phyloP scores from a whole-genome alignment of 805 yeast species.

The Myxozyma melibiosi region DNA sequence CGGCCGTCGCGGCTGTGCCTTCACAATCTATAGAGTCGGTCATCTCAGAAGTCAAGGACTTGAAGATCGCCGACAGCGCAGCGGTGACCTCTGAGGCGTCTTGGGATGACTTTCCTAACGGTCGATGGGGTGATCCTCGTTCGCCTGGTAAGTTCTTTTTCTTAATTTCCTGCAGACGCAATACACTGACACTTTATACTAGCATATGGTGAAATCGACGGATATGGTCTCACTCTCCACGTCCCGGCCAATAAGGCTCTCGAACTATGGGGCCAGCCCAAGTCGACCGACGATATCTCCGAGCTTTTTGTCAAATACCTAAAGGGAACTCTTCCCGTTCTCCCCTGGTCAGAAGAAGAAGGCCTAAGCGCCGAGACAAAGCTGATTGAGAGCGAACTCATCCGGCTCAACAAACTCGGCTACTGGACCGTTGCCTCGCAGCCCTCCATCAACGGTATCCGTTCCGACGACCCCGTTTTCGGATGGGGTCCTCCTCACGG shows the following conservation, averaged over 20 bases:
- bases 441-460: constrained; percentile 84
- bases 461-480: constrained; percentile 79
- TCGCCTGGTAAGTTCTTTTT: constrained; percentile 84
- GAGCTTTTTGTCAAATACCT: constrained; percentile 68
- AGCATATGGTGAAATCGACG: constrained; percentile 97
- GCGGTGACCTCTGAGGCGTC: constrained; percentile 27
- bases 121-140: constrained; percentile 97
- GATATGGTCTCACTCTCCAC: constrained; percentile 91
- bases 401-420: constrained; percentile 71
- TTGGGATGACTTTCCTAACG: constrained; percentile 99
- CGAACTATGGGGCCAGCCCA: constrained; percentile 88
- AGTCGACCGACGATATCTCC: constrained; percentile 58
- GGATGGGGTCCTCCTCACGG: constrained; percentile 99
- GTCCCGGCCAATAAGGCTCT: constrained; percentile 66
- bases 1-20: not conserved
- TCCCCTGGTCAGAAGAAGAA: constrained; percentile 87
- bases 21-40: constrained; percentile 91
- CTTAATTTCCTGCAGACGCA: not conserved
- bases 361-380: constrained; percentile 88
- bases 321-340: constrained; percentile 64
- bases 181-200: constrained; percentile 56
- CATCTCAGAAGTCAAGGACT: constrained; percentile 59
- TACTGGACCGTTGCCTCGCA: constrained; percentile 88
- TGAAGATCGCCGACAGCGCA: constrained; percentile 18
- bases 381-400: constrained; percentile 85